Evolutionary conservation across 2,329 filamentous ascomycete genomes (phyloP).

Genomic region (Trichoderma gracile): DNA sequence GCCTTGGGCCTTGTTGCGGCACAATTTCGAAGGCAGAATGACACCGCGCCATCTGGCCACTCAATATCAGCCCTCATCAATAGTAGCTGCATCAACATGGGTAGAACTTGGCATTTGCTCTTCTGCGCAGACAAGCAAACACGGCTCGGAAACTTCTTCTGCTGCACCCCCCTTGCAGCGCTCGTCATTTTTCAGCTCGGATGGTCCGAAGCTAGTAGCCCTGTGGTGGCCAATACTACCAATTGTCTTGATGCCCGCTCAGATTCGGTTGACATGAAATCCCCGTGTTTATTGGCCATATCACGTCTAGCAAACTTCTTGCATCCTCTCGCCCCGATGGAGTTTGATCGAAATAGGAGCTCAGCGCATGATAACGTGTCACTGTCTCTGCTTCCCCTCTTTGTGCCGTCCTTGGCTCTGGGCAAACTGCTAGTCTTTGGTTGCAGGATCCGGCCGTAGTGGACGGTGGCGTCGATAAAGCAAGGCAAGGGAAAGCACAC

Average conservation of each 20-base stretch:
- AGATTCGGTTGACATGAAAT: background rate
- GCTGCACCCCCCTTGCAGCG: slow-evolving; percentile 2
- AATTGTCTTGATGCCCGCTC: background rate
- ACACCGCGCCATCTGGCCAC: background rate
- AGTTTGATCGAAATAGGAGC: too few species aligned
- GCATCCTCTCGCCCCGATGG: background rate
- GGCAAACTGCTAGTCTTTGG: background rate
- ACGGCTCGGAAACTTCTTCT: slow-evolving; percentile 2
- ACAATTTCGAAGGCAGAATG: background rate
- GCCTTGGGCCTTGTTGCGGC: background rate
- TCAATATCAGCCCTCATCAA: background rate
- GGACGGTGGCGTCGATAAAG: background rate
- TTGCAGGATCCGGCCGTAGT: background rate
- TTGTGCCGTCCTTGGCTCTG: background rate
- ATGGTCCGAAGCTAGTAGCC: slow-evolving; percentile 20
- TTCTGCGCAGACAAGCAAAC: background rate
- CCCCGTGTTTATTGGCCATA: background rate
- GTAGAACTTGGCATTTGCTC: background rate
- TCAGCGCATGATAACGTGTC: slow-evolving; percentile 10
- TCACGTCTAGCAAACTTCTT: background rate
- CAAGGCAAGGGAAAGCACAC: background rate
- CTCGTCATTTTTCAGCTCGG: slow-evolving; percentile 14
- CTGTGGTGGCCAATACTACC: slow-evolving; percentile 6
- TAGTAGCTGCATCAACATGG: background rate
- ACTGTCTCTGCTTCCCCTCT: background rate